Base-by-base conservation (phyloP, 78 protist genomes). In the Corallochytrium limacisporum region DNA sequence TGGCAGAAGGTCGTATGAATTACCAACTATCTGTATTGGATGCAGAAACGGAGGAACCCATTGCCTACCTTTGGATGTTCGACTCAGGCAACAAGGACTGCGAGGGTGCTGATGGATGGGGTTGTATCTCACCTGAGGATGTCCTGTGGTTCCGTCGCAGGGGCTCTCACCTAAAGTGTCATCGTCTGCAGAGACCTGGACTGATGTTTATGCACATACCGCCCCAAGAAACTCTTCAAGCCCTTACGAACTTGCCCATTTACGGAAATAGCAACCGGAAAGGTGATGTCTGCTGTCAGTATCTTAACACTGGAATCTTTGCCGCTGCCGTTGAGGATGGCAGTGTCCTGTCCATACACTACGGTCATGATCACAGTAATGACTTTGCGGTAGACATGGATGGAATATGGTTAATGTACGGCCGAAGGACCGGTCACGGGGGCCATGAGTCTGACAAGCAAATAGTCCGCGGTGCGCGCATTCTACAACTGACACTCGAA, bases 281-380 rank as follows among this genome's bases (percentile, higher is more conserved):
- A 35, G 76, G 69, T 43, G 77, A 74, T 31, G 79, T 77, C 20
- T 77, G 83, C 29, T 77, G 83, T n/a, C 72, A 60, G 56, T 68
- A 57, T 32, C 74, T 77, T 1, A 77, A 77, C 56, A 77, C 83
- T 15, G 80, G 78, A 38, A 29, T 77, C 16, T 77, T 62, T 37
- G 49, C 77, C 0, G 83, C 83, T 0, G 56, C 72, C 36, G 62
- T 47, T 54, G 81, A 77, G 36, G 65, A 62, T 71, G 83, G 78
- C 31, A 71, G 72, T 6, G 61, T 77, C 18, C 4, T 54, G 20
- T 48, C 80, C 29, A 62, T 73, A 46, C 65, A 43, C 31, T 61
- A 65, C 62, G 83, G 83, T 33, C 83, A 77, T 29, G 83, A 77
- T 8, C 83, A 77, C 36, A 59, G 47, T 26, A 77, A 77, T 36